A percentile compares a stretch with the other conserved stretches of the same genome.
Conservation (phyloP, 345 rosid species). For the Pseudoturritis turrita region DNA sequence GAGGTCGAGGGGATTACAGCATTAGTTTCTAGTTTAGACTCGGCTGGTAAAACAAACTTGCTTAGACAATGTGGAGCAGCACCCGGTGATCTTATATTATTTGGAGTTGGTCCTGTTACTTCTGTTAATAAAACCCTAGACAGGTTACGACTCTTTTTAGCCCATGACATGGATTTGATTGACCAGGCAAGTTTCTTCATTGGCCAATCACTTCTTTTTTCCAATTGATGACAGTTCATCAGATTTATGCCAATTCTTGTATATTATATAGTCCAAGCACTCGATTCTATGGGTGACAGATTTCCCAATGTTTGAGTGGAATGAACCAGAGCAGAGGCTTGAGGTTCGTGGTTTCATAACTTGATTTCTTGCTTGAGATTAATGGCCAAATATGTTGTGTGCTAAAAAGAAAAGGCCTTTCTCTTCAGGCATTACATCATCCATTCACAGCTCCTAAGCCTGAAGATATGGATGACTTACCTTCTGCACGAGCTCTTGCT, state of each 20-base stretch:
- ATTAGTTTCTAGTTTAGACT: conserved; percentile 67
- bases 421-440: conserved; percentile 83
- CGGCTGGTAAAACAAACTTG: conserved; percentile 39
- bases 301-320: conserved; percentile 99
- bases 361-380: background rate
- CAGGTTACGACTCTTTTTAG: conserved; percentile 64
- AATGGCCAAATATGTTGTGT: background rate
- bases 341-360: conserved; percentile 55
- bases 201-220: background rate
- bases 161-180: conserved; percentile 68
- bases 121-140: conserved; percentile 79
- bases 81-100: conserved; percentile 85
- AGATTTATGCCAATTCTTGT: conserved; percentile 11
- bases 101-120: conserved; percentile 73
- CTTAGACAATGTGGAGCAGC: conserved; percentile 60
- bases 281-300: conserved; percentile 95
- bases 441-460: conserved; percentile 97
- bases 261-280: conserved; percentile 58
- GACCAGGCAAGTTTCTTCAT: conserved; percentile 55
- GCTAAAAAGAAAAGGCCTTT: conserved; percentile 5
- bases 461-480: conserved; percentile 76
- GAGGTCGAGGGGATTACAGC: conserved; percentile 80
- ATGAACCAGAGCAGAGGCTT: conserved; percentile 73
- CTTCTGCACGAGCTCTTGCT: conserved; percentile 92
- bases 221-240: background rate